phyloP scores from a whole-genome alignment of 2,329 filamentous ascomycete genomes.

The Epichloe sibirici region DNA sequence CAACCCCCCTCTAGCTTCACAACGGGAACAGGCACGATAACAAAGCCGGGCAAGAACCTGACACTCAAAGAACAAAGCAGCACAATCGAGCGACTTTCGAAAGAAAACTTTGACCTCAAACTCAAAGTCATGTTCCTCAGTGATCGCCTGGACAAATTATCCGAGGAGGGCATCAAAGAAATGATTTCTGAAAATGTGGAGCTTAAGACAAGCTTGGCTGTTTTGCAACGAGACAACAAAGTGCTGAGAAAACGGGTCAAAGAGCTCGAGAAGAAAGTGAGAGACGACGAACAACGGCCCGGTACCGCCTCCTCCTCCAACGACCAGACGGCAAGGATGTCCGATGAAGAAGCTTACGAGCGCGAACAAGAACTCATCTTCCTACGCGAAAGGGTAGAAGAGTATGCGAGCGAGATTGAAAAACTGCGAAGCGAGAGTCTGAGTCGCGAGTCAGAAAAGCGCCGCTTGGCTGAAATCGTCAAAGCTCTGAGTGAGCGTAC shows the following conservation, averaged over 20 bases:
- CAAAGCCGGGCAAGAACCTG: conserved; percentile 53
- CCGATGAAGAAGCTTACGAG: conserved; percentile 50
- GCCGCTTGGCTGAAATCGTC: conserved; percentile 73
- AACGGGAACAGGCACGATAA: conserved; percentile 29
- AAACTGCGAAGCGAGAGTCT: conserved; percentile 67
- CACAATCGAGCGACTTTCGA: conserved; percentile 89
- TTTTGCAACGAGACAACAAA: conserved; percentile 85
- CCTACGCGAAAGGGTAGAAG: conserved; percentile 73
- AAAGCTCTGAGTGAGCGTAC: conserved; percentile 38
- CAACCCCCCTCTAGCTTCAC: conserved; percentile 32
- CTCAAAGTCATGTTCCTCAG: conserved; percentile 96
- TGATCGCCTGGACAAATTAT: conserved; percentile 82
- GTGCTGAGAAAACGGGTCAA: conserved; percentile 67
- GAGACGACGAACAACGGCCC: conserved; percentile 51
- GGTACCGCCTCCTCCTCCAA: conserved; percentile 51
- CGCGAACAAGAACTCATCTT: conserved; percentile 79
- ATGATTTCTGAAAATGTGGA: conserved; percentile 98
- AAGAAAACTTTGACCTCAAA: conserved; percentile 97
- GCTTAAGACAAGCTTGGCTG: conserved; percentile 78
- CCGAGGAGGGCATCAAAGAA: conserved; percentile 92
- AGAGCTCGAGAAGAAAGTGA: conserved; percentile 72
- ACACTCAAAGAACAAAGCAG: conserved; percentile 96
- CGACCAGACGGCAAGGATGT: conserved; percentile 42
- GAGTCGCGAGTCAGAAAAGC: conserved; percentile 71
- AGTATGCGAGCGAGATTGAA: conserved; percentile 74